Percentiles rank a stretch among this genome's conserved stretches.
Conservation (phyloP, 306 rosid species). For the Sphenostylis stenocarpa region DNA sequence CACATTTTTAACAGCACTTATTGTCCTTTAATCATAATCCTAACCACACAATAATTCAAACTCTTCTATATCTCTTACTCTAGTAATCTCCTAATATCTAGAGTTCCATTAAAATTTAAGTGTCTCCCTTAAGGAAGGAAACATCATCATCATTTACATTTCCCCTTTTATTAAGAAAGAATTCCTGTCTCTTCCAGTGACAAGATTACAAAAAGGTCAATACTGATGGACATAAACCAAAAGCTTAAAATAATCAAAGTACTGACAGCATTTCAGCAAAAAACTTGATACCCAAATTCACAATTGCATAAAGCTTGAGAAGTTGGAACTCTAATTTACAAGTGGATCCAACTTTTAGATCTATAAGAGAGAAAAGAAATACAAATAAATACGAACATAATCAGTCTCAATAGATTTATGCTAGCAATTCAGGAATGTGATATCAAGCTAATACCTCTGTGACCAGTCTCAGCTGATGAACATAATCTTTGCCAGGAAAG, state of each 20-base stretch:
- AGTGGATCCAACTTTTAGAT: neutral
- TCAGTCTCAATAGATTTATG: slow-evolving; percentile 8
- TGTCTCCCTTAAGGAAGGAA: no score
- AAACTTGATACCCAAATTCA: slow-evolving; percentile 7
- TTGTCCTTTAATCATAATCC: neutral
- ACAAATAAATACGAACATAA: neutral
- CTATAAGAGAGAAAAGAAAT: neutral
- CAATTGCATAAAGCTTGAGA: neutral
- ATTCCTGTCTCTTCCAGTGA: neutral
- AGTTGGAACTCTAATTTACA: slow-evolving; percentile 2
- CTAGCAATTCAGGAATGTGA: slow-evolving; percentile 1
- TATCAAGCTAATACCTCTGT: slow-evolving; percentile 63
- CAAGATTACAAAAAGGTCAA: neutral
- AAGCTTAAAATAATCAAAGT: neutral
- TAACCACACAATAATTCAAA: neutral
- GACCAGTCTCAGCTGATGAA: slow-evolving; percentile 90
- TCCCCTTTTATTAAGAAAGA: neutral
- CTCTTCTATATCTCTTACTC: neutral
- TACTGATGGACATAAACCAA: neutral
- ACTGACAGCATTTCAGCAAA: slow-evolving; percentile 13
- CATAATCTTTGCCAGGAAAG: slow-evolving; percentile 95
- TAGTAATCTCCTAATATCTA: neutral
- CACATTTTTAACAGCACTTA: no score
- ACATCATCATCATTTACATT: neutral
- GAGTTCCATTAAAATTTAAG: neutral